Evolutionary conservation across 768 basidiomycete genomes (phyloP), one percentile per base, ranked within the genome.

Genomic region (Phylloporus arenicola): DNA sequence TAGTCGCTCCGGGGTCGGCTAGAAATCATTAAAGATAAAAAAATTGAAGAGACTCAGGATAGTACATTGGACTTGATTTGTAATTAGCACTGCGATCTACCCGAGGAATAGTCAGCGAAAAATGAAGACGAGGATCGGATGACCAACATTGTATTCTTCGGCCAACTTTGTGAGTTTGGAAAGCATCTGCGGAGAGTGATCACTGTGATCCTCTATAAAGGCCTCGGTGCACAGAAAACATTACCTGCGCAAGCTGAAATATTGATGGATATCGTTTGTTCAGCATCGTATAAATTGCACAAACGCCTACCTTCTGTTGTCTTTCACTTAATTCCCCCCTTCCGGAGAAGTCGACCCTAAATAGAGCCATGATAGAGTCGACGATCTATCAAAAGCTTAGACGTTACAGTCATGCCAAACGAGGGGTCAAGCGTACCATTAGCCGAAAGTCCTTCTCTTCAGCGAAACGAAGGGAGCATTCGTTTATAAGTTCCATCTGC

Each of bases 341-440:
- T 19, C 94, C 94, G 4, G 89, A 90, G 65, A 75, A 98, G 68
- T 98, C 94, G 39, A 92, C 89, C 17, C 92, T 82, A 68, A 98
- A 98, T 6, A 95, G 77, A 25, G 94, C 95, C 91, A 98, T 95
- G 53, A 97, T 94, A 59, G 90, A 93, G 65, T 97, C 95, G 31
- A 97, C 80, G 51, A 97, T 92, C 86, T 95, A 61, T 6, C 31
- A 24, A 50, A 31, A 20, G 20, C 33, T 68, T 37, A 64, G 45
- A 43, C 17, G 8, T 16, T 11, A 19, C n/a, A n/a, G n/a, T n/a
- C n/a, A 41, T 20, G 8, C 46, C 13, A 19, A 7, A 12, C 16
- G n/a, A 31, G 3, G 43, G n/a, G 9, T 12, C 33, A 51, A 52
- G 61, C 22, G 27, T 59, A 86, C 86, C 61, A 91, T 69, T 25